These are phyloP conservation scores for Globisporangium cederbergense DNA, from an alignment of 352 stramenopile species.

Conservation along the genomic window DNA sequence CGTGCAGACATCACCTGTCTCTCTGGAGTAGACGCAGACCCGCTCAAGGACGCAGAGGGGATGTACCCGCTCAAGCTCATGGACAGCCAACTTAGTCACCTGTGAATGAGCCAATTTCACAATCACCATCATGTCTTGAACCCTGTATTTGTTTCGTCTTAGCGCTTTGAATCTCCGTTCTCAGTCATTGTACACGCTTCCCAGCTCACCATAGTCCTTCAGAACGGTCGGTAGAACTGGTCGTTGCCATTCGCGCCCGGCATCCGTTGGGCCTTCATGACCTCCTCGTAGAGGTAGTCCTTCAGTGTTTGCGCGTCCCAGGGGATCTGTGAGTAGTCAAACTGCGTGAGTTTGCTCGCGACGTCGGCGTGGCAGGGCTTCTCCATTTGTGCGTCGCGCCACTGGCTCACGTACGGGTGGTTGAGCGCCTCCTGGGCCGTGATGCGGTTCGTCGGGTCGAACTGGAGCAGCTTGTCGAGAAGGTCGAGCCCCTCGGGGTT, in stretches of 20 bases:
- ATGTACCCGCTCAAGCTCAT: slow-evolving; percentile 22
- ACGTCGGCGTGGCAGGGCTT: slow-evolving; percentile 49
- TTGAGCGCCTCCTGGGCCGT: slow-evolving; percentile 78
- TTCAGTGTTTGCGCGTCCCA: slow-evolving; percentile 75
- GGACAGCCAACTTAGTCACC: slow-evolving; percentile 4
- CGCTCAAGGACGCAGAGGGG: slow-evolving; percentile 7
- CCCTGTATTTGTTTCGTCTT: background rate
- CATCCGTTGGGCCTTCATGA: slow-evolving; percentile 60
- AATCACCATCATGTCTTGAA: background rate
- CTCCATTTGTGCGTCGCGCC: slow-evolving; percentile 66
- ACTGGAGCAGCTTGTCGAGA: slow-evolving; percentile 84
- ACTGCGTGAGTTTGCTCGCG: slow-evolving; percentile 52
- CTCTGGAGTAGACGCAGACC: slow-evolving; percentile 3
- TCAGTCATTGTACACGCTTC: slow-evolving; percentile 7
- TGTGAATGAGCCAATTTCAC: background rate
- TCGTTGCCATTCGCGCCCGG: background rate
- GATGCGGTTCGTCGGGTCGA: slow-evolving; percentile 86
- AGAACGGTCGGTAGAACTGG: slow-evolving; percentile 6
- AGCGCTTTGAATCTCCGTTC: background rate
- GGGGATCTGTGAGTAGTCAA: slow-evolving; percentile 72
- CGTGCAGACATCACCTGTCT: slow-evolving; percentile 9
- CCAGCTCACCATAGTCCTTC: background rate
- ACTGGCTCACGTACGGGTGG: slow-evolving; percentile 88
- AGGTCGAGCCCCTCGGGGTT: slow-evolving; percentile 86
- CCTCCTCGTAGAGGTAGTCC: slow-evolving; percentile 76